Base-by-base conservation (phyloP, 306 rosid species). In the Calophaca sinica region DNA sequence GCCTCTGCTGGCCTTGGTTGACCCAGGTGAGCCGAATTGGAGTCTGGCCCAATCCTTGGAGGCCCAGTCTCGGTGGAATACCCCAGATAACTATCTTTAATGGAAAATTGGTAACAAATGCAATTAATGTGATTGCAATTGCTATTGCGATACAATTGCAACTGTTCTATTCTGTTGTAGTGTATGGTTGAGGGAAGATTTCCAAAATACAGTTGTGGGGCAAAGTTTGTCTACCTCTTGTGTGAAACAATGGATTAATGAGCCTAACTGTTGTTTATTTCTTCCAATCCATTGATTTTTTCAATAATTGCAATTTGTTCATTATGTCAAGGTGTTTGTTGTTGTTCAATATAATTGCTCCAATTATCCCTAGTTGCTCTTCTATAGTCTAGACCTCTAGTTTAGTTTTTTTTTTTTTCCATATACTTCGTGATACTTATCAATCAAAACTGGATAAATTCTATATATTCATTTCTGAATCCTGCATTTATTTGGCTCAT, bases 171-270 rank as follows among this genome's bases (percentile, higher is more conserved):
- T 49, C 6, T 39, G 54, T 3, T 52, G 35, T 79, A 36, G n/a
- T 72, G 4, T 42, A n/a, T 58, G 68, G 32, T 59, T 73, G 69
- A 32, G 45, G 26, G 29, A 73, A 48, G 70, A 15, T n/a, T 46
- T 73, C 62, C 28, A 10, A 31, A 59, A 33, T 45, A 9, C 45
- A 9, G 12, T 66, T 7, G 10, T 35, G 46, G 46, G 67, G 15
- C 46, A 32, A 33, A 12, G 46, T 5, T 57, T 3, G 15, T 35
- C 8, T 57, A 3, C 63, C 38, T 35, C 14, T 57, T 57, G 62
- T 57, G 13, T 9, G 62, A 9, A 29, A 9, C 12, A 31, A 9
- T 57, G 4, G 35, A 55, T n/a, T 28, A 4, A 33, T 6, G 11
- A 6, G 49, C 28, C 12, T 52, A 39, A 48, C 2, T 7, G 2